phyloP scores from a whole-genome alignment of 202 grass and related monocot species.

The Miscanthus sacchariflorus region DNA sequence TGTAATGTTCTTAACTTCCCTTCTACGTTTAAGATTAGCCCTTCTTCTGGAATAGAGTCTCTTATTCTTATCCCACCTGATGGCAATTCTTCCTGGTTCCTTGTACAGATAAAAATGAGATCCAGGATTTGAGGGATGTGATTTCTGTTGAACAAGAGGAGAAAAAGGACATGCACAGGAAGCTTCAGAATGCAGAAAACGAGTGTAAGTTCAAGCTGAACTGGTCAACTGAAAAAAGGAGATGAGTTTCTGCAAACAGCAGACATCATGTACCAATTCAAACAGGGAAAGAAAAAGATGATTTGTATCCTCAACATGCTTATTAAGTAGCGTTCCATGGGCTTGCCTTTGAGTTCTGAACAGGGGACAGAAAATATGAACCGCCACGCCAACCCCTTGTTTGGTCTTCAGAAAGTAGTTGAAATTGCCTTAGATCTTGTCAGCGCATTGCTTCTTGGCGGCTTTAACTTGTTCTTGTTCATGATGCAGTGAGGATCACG shows the following conservation, averaged over 20 bases:
- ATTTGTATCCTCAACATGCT: not conserved
- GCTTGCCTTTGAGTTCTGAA: not conserved
- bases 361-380: not conserved
- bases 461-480: conserved; percentile 22
- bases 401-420: not conserved
- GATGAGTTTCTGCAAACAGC: not conserved
- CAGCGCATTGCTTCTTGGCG: not conserved
- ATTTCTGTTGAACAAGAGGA: conserved; percentile 85
- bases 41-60: not conserved
- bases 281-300: not conserved
- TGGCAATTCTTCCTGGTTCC: not conserved
- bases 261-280: not conserved
- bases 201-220: conserved; percentile 63
- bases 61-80: not conserved
- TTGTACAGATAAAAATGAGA: conserved; percentile 69
- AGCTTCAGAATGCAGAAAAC: conserved; percentile 75
- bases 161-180: conserved; percentile 69
- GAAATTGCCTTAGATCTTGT: not conserved
- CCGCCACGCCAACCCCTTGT: not conserved
- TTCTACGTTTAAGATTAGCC: conserved; percentile 17
- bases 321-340: not conserved
- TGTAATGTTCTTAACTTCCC: conserved; percentile 57
- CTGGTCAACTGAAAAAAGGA: not conserved
- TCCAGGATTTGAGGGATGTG: conserved; percentile 74
- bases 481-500: conserved; percentile 58